Evolutionary conservation across 1,284 basidiomycete species (phyloP), one percentile per base, ranked within the genome.

Genomic region (Fomitiporia mediterranea): DNA sequence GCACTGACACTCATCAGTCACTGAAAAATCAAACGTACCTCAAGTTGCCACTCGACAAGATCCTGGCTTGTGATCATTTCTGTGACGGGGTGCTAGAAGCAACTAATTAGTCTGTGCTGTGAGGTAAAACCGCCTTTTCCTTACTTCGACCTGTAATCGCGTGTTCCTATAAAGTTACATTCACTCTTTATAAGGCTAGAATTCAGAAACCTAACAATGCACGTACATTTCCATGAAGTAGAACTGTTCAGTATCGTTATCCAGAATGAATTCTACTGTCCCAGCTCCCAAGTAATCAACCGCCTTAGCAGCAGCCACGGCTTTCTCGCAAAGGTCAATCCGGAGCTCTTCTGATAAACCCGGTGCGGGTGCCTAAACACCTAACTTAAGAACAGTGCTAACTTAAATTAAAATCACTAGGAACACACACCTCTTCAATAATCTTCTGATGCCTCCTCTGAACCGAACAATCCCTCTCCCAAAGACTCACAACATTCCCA

Each of bases 361-460:
- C 2, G 94, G 94, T 2, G 94, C 95, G 17, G 95, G 95, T 3
- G 94, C 94, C 81, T 90, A 65, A 49, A 3, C 15, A 59, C 17
- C 34, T 17, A 54, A 23, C 1, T 50, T 23, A 1, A 52, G 7
- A n/a, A 30, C 25, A 38, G 27, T 13, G 35, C 2, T 3, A 21
- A 25, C 6, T 13, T 6, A 6, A 46, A 17, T 23, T 15, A n/a
- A n/a, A n/a, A n/a, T 47, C 40, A 46, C 19, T 1, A 2, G 37
- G 0, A 40, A 34, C 23, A 56, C 34, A 11, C 51, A 83, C 84
- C 77, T 95, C 91, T 69, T 95, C 91, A 58, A 95, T 94, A 59
- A 95, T 93, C 79, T 95, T 97, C 74, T 97, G 94, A 66, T 95
- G 94, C 58, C 94, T 77, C 63, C 95, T 75, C 72, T 98, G 95